Base-by-base conservation (phyloP, 2,329 filamentous ascomycete species). In the Penicillium sp. region DNA sequence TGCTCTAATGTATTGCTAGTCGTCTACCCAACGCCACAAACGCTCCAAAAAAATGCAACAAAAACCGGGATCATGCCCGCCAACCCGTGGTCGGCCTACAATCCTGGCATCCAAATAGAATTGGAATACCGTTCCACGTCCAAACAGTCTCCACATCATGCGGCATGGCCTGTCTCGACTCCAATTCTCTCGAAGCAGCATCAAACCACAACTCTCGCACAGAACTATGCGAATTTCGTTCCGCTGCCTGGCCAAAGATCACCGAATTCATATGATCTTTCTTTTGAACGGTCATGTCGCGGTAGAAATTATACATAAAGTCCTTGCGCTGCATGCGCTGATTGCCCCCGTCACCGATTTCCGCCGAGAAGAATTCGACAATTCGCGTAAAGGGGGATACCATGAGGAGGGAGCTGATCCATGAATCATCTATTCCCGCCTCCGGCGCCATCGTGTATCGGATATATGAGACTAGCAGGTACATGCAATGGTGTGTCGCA, bases 271-370 rank as follows among this genome's bases (percentile, higher is more conserved):
- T 74, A 46, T 74, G 73, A 58, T 78, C 76, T 55, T 75, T 77
- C 62, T 73, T 71, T 58, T 76, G 71, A 33, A 63, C 61, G 45
- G 67, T 75, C 65, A 75, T 75, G 58, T 79, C 77, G n/a, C 71
- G 67, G 54, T 78, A 70, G 57, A 79, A 79, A 49, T 78, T 79
- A 49, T 72, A 69, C 77, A 79, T 80, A 60, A 80, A 80, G 35
- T 77, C 74, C 63, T 73, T 79, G 28, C 77, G 73, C 61, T 79
- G 75, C 60, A 71, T 65, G 25, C 77, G 73, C 60, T 77, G 76
- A 57, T 71, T 78, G 30, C 74, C 72, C 4, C 77, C 76, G 38
- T 78, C 75, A 6, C 77, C 77, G 35, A 79, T 79, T 58, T 79
- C 78, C 0, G 78, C 78, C 1, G 77, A 78, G 65, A 80, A 78